Base-by-base conservation (phyloP, 495 filamentous ascomycete species). In the Penicillium arizonense region DNA sequence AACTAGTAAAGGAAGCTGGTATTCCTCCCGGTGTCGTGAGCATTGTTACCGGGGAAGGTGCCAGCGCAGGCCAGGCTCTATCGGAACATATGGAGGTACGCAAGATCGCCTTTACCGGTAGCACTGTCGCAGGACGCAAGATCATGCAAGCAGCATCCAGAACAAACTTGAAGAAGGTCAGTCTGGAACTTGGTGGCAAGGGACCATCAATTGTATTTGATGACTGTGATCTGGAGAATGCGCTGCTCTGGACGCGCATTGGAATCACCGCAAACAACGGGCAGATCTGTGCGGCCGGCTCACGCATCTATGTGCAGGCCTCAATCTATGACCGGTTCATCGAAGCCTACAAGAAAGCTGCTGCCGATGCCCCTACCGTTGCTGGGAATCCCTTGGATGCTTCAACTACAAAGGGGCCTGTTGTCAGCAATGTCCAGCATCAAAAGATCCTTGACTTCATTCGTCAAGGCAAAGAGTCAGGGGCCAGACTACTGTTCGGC, bases 11-110 rank as follows among this genome's bases (percentile, higher is more conserved):
- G 55, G 85, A 96, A 71, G 91, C 91, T 11, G 91, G 92, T 3
- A 87, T 96, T 66, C 93, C 93, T 23, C 74, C 86, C 3, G 93
- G 93, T 30, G 90, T 96, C 6, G 74, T 97, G 41, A 95, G 95
- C 67, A 79, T 97, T 28, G 78, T 97, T 20, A 85, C 93, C 53
- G 93, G 93, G 46, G 81, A 88, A 6, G 88, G 89, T 43, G 78
- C 81, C 59, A 87, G 87, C 8, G 91, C 89, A 1, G 92, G 93
- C 18, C 81, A 84, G 3, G 86, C 91, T 1, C 78, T 96, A 9
- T 87, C 90, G 5, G 76, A 80, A 47, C 91, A 96, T 59, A 66
- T 82, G 28, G 80, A 76, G 37, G 79, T 96, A 45, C 88, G 94
- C 72, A 96, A 96, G 75, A 74, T 97, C 52, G 52, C 65, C 1